phyloP scores from a whole-genome alignment of 2,329 filamentous ascomycete genomes.

The Stemphylium lycopersici region DNA sequence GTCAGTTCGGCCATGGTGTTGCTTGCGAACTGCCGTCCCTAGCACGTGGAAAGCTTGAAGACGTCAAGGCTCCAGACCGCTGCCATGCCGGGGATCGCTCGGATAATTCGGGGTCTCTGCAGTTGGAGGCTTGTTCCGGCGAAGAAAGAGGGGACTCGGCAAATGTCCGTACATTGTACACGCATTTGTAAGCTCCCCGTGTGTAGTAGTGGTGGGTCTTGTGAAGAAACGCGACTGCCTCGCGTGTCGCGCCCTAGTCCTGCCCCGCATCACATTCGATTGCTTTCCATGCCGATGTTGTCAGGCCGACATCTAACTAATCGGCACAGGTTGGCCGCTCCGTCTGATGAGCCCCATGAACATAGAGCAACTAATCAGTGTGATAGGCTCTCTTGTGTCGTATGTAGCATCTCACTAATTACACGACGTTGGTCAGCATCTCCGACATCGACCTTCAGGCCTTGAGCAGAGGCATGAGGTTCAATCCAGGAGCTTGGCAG shows the following conservation, averaged over 20 bases:
- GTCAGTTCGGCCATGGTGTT: background rate
- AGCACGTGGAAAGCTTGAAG: background rate
- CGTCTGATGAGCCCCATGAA: too few species aligned
- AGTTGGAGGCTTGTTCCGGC: background rate
- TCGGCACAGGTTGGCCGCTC: too few species aligned
- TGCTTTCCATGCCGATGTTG: background rate
- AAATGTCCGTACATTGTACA: background rate
- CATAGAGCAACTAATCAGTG: too few species aligned
- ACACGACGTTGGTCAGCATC: too few species aligned
- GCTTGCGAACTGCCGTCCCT: conserved; percentile 1
- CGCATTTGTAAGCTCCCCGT: conserved; percentile 13
- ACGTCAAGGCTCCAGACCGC: background rate
- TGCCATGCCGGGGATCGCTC: conserved; percentile 4
- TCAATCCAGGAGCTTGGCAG: conserved; percentile 1
- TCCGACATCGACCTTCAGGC: too few species aligned
- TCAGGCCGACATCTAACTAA: background rate
- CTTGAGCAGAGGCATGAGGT: background rate
- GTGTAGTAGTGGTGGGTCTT: conserved; percentile 3
- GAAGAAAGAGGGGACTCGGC: background rate
- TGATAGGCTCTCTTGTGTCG: too few species aligned
- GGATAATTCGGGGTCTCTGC: background rate
- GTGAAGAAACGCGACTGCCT: conserved; percentile 3
- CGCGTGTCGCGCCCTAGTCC: conserved; percentile 5
- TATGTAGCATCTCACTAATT: background rate
- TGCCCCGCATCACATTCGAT: conserved; percentile 9